Evolutionary conservation across 2,329 filamentous ascomycete species (phyloP).

Genomic region (Ciborinia camelliae): DNA sequence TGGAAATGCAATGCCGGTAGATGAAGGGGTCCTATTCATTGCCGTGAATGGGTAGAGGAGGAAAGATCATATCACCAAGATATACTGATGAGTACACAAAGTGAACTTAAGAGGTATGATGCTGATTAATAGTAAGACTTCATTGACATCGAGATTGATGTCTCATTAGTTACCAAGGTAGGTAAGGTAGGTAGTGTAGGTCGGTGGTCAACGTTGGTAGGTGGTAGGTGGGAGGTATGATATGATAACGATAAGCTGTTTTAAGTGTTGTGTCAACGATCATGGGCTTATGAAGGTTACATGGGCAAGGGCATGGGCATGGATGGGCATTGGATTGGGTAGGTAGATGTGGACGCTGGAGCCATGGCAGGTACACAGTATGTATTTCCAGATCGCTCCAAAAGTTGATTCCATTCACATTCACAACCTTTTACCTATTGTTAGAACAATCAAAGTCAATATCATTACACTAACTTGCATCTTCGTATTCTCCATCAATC

Average conservation of each 20-base stretch:
- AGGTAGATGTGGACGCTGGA: too few relatives aligned
- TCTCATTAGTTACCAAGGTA: background rate
- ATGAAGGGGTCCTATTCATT: slow-evolving; percentile 31
- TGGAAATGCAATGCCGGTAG: slow-evolving; percentile 45
- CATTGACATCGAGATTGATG: background rate
- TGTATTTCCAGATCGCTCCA: too few relatives aligned
- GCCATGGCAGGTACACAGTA: too few relatives aligned
- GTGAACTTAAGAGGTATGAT: background rate
- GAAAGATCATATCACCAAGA: background rate
- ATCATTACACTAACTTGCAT: too few relatives aligned
- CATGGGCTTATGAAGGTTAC: too few relatives aligned
- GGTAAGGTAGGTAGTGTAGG: too few relatives aligned
- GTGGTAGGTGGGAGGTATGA: too few relatives aligned
- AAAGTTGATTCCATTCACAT: background rate
- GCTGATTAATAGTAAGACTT: slow-evolving; percentile 1
- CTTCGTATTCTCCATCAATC: too few relatives aligned
- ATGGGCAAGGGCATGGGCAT: background rate
- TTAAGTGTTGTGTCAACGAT: background rate
- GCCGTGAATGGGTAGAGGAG: slow-evolving; percentile 9
- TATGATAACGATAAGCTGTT: background rate
- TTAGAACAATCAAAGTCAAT: background rate
- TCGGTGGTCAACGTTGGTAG: too few relatives aligned
- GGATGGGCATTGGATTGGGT: too few relatives aligned
- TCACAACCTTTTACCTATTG: background rate
- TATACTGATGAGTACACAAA: background rate